Percentiles rank a stretch among this genome's conserved stretches.
Conservation (phyloP, 2,329 filamentous ascomycete genomes). For the Gnomoniopsis sp. region DNA sequence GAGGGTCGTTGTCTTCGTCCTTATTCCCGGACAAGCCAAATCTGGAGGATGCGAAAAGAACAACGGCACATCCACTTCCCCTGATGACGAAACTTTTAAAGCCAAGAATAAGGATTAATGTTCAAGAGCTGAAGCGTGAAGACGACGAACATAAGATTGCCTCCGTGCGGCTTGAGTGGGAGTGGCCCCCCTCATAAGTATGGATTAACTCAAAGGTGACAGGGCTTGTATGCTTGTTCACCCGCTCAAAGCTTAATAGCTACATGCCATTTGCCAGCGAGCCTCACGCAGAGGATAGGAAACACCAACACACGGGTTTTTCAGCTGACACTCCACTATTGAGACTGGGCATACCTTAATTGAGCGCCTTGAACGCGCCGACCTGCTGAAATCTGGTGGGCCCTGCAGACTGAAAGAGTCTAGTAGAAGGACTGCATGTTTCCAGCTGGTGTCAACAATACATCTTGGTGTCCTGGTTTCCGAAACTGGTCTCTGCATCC, state of each 20-base stretch:
- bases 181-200: too few species aligned
- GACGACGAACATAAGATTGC: not conserved
- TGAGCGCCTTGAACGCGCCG: not conserved
- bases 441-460: not conserved
- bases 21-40: not conserved
- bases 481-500: not conserved
- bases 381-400: not conserved
- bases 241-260: not conserved
- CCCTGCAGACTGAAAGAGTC: not conserved
- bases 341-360: not conserved
- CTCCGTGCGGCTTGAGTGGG: not conserved
- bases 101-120: not conserved
- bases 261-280: not conserved
- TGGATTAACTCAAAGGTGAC: too few species aligned
- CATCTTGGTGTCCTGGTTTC: not conserved
- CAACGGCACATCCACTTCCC: not conserved
- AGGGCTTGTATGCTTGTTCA: too few species aligned
- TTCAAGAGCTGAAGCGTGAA: not conserved
- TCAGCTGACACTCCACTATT: slow-evolving; percentile 4
- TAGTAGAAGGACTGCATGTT: not conserved
- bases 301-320: not conserved
- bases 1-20: not conserved
- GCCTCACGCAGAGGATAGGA: not conserved
- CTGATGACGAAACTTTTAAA: not conserved
- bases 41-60: not conserved